These are phyloP conservation scores for Zoysia pacifica DNA, from an alignment of 176 grass and related monocot genomes.

Conservation along the genomic window DNA sequence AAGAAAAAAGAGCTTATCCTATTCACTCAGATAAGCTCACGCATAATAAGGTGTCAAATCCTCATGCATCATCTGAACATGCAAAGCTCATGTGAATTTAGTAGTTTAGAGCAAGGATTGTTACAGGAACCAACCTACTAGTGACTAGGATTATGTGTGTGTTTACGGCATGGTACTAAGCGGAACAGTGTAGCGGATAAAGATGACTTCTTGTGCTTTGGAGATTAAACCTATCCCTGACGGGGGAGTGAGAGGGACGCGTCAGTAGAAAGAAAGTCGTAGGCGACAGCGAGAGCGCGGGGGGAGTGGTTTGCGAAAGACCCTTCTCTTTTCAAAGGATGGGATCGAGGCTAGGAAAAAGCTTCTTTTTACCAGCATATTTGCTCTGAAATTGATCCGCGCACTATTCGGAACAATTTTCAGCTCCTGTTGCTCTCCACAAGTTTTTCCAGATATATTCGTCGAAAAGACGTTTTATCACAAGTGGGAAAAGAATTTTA, in stretches of 20 bases:
- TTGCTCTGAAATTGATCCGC: conserved; percentile 4
- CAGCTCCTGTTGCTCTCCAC: conserved; percentile 10
- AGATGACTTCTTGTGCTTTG: neutral
- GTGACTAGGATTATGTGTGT: neutral
- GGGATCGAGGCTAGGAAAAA: neutral
- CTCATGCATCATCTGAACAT: neutral
- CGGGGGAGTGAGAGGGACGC: neutral
- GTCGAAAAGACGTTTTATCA: neutral
- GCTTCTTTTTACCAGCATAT: conserved; percentile 22
- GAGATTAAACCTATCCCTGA: neutral
- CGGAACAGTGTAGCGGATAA: neutral
- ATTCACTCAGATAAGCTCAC: neutral
- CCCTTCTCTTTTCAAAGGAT: conserved; percentile 19
- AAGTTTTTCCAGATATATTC: conserved; percentile 22
- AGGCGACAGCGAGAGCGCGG: conserved; percentile 27
- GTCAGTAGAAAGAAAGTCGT: conserved; percentile 24
- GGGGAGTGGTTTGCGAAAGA: neutral
- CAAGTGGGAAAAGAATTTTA: neutral
- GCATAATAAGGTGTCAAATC: neutral
- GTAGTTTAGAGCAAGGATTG: neutral
- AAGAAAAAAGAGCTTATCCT: neutral
- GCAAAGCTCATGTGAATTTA: neutral
- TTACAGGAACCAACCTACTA: neutral
- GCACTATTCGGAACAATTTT: conserved; percentile 24
- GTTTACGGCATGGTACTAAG: neutral